A percentile compares a stretch with the other conserved stretches of the same genome.
Conservation (phyloP, 2,329 filamentous ascomycete species). For the Nigrospora osmanthi region DNA sequence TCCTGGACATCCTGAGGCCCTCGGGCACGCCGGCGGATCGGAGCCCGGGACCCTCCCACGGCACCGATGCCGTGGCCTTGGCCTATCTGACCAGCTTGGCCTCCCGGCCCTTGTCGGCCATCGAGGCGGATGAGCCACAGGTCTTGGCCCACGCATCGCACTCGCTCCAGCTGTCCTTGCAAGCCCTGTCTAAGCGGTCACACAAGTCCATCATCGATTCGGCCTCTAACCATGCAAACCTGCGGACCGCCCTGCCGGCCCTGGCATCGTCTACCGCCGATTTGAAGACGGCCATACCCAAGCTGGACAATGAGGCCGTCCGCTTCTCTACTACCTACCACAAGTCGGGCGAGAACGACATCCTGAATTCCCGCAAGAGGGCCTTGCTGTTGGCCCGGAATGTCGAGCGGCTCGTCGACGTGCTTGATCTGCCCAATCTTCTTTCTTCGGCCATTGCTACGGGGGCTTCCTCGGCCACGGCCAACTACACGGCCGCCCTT, state of each 20-base stretch:
- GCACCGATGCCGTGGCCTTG: constrained; percentile 43
- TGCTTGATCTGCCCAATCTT: constrained; percentile 81
- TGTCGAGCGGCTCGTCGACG: constrained; percentile 80
- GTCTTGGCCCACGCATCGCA: constrained; percentile 76
- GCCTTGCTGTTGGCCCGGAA: constrained; percentile 78
- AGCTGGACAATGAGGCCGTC: constrained; percentile 70
- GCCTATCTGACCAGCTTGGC: constrained; percentile 73
- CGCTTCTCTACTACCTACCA: constrained; percentile 78
- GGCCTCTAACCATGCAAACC: constrained; percentile 65
- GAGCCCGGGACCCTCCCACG: neutral
- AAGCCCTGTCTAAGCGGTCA: constrained; percentile 82
- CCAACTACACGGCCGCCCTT: constrained; percentile 81
- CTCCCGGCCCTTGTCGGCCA: constrained; percentile 64
- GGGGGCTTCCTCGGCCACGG: constrained; percentile 41
- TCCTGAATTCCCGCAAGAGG: constrained; percentile 67
- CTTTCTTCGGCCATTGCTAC: constrained; percentile 70
- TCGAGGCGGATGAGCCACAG: constrained; percentile 69
- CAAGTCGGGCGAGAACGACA: constrained; percentile 59
- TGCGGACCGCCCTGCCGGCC: constrained; percentile 63
- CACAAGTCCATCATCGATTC: constrained; percentile 80
- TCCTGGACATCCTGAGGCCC: too few species aligned
- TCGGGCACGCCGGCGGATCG: too few species aligned
- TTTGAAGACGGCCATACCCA: constrained; percentile 66
- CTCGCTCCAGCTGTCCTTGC: constrained; percentile 72
- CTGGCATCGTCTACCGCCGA: constrained; percentile 59